phyloP scores from a whole-genome alignment of 2,329 filamentous ascomycete species.

The Apiospora hydei region DNA sequence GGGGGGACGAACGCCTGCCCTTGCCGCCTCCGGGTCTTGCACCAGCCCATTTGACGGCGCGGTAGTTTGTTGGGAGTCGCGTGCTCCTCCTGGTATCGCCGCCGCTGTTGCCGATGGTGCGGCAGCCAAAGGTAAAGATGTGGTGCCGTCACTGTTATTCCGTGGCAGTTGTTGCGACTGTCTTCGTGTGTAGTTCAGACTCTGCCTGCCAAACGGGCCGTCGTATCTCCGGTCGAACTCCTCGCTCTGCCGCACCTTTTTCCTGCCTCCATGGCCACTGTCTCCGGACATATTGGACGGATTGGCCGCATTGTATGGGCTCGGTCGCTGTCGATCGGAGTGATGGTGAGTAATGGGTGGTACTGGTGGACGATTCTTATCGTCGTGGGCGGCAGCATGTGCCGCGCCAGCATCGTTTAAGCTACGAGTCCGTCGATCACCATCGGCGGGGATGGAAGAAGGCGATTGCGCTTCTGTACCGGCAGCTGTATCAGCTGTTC shows the following conservation, averaged over 20 bases:
- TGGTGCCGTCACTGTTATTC: background rate
- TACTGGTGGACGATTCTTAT: background rate
- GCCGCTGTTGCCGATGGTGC: background rate
- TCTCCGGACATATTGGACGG: constrained; percentile 2
- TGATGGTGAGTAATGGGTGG: background rate
- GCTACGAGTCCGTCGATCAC: background rate
- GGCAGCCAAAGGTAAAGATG: background rate
- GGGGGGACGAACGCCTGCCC: constrained; percentile 11
- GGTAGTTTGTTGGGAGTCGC: background rate
- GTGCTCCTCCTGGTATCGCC: too few species aligned
- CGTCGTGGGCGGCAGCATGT: background rate
- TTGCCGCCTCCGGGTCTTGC: constrained; percentile 6
- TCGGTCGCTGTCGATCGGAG: constrained; percentile 1
- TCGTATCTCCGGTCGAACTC: constrained; percentile 38
- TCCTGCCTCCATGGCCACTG: background rate
- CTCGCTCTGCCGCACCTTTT: constrained; percentile 32
- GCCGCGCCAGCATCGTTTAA: background rate
- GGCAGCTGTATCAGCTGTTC: background rate
- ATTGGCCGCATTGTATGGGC: constrained; percentile 14
- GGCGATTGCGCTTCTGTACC: background rate
- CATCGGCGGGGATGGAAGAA: background rate
- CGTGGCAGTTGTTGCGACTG: constrained; percentile 19
- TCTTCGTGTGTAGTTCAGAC: constrained; percentile 35
- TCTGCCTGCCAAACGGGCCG: constrained; percentile 37
- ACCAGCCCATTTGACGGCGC: background rate